phyloP scores from a whole-genome alignment of 805 yeast species.

The Suhomyces sp. region DNA sequence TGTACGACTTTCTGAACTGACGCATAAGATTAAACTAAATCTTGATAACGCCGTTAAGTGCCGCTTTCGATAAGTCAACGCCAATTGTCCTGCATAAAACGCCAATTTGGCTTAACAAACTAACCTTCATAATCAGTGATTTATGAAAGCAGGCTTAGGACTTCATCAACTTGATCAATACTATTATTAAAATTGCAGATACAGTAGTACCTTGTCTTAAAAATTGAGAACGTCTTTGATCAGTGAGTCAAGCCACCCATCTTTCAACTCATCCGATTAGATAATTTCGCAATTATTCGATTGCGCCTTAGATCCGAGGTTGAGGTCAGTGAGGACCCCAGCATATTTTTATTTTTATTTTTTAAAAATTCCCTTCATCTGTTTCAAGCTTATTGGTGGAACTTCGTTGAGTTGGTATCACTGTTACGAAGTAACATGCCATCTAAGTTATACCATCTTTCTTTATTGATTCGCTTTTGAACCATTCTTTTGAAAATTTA shows the following conservation, averaged over 20 bases:
- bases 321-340: background rate
- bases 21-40: background rate
- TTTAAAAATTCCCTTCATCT: background rate
- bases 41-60: background rate
- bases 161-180: background rate
- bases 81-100: background rate
- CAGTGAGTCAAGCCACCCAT: background rate
- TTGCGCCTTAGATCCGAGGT: background rate
- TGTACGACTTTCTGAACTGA: background rate
- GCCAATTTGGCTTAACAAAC: background rate
- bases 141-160: background rate
- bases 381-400: background rate
- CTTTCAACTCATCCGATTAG: background rate
- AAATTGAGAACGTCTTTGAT: background rate
- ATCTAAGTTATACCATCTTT: background rate
- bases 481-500: background rate
- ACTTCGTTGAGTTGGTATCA: background rate
- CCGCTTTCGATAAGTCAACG: background rate
- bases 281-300: background rate
- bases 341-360: background rate
- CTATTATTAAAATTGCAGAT: background rate
- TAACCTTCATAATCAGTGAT: background rate
- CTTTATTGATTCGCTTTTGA: background rate
- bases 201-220: background rate
- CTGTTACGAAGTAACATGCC: background rate